Evolutionary conservation across 225 moss, liverwort and hornwort genomes (phyloP), one percentile per base, ranked within the genome.

Genomic region (Marchantia polymorpha): DNA sequence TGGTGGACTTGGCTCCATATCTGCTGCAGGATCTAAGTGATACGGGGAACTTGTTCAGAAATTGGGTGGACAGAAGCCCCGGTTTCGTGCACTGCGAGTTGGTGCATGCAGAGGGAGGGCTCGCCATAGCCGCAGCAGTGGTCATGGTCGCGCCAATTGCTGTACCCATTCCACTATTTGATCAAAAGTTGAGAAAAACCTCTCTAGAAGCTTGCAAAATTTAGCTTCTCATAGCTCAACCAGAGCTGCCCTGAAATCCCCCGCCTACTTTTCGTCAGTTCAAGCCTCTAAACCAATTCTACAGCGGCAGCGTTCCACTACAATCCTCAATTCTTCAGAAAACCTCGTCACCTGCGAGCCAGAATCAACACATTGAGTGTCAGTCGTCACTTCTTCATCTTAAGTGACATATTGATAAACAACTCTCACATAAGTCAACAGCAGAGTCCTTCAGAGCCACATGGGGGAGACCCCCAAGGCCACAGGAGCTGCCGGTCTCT

Each of bases 1-100:
- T 53, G 19, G 69, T 53, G 51, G 29, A 52, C 52, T 53, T 67
- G 31, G 53, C 78, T 69, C 68, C 78, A 68, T 78, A 23, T 78
- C 68, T 67, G 67, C 69, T 27, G 10, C 26, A 68, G 54, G 48
- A n/a, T 51, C 48, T 65, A 13, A 50, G 46, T 12, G 68, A 69
- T 48, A 49, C 14, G 23, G 77, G 63, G 16, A 61, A 13, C 12
- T 23, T 50, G 46, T 47, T 50, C 25, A 64, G 47, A 64, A 77
- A 77, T 16, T 63, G n/a, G 3, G 75, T 29, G 17, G 64, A 25
- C 50, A 64, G 48, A n/a, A 14, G 22, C 39, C 58, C 75, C 31
- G 30, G 39, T 60, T 76, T 76, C 9, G 75, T 76, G 59, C 77
- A 20, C 63, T 25, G 22, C 64, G 77, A 63, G 64, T 12, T 59